Conservation (phyloP, 768 basidiomycete species). For the Collybiopsis confluens region DNA sequence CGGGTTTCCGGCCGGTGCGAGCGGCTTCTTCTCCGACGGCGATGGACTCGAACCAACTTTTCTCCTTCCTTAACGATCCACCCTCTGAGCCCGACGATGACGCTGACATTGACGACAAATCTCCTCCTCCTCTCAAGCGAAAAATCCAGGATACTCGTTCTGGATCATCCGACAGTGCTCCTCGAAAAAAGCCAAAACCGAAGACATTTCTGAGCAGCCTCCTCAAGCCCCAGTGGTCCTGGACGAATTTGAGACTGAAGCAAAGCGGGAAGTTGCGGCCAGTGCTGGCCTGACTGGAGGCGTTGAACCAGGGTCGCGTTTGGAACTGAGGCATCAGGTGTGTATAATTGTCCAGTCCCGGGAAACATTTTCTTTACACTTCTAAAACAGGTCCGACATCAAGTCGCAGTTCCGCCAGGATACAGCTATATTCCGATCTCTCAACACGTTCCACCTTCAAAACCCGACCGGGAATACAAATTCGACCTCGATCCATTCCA, state of each 20-base stretch:
- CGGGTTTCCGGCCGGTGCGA: no score
- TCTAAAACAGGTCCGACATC: conserved; percentile 74
- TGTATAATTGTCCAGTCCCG: conserved; percentile 14
- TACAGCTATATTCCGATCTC: conserved; percentile 90
- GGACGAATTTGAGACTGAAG: conserved; percentile 94
- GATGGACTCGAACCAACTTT: conserved; percentile 54
- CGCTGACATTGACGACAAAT: conserved; percentile 24
- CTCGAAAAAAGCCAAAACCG: conserved; percentile 37
- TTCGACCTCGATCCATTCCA: conserved; percentile 98
- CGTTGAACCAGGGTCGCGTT: conserved; percentile 60
- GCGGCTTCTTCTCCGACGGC: no score
- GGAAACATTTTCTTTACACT: background rate
- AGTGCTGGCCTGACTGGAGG: conserved; percentile 81
- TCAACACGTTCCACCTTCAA: conserved; percentile 84
- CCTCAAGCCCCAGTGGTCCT: conserved; percentile 69
- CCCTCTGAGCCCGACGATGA: conserved; percentile 32
- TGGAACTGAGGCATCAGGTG: conserved; percentile 83
- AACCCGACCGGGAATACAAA: conserved; percentile 90
- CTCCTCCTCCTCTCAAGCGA: conserved; percentile 32
- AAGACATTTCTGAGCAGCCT: background rate
- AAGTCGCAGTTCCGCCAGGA: conserved; percentile 92
- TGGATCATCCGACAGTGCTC: conserved; percentile 32
- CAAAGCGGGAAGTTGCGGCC: conserved; percentile 85
- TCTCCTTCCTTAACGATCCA: conserved; percentile 61
- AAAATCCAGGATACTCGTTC: conserved; percentile 32